Conservation (phyloP, 345 rosid genomes). For the Pistacia atlantica region DNA sequence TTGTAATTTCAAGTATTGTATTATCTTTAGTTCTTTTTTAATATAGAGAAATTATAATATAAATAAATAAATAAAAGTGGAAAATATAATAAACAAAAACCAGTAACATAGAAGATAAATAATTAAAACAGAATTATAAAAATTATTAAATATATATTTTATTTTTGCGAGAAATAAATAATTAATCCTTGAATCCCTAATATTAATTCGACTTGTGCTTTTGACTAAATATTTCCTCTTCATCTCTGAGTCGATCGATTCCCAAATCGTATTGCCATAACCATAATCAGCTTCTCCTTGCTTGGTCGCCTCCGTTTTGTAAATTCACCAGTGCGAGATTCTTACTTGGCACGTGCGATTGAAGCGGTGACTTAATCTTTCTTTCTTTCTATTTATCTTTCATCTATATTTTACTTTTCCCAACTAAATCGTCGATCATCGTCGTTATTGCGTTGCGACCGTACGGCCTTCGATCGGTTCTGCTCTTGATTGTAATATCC, state of each 20-base stretch:
- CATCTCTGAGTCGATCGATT: background rate
- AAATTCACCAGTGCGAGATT: slow-evolving; percentile 4
- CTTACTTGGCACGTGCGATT: slow-evolving; percentile 16
- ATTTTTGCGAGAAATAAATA: background rate
- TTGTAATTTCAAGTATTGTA: too few relatives aligned
- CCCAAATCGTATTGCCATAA: background rate
- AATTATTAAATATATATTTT: background rate
- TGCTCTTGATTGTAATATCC: slow-evolving; percentile 1
- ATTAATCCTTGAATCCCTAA: slow-evolving; percentile 1
- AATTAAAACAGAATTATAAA: background rate
- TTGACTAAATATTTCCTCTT: slow-evolving; percentile 8
- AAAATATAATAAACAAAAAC: too few relatives aligned
- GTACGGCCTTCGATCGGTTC: slow-evolving; percentile 4
- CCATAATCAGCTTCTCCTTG: background rate
- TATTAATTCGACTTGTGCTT: slow-evolving; percentile 1
- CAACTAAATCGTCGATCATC: slow-evolving; percentile 18
- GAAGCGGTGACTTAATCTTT: slow-evolving; percentile 17
- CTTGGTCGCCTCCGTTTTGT: background rate
- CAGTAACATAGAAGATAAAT: background rate
- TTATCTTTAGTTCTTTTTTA: too few relatives aligned
- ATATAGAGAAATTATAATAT: too few relatives aligned
- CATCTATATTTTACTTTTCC: slow-evolving; percentile 5
- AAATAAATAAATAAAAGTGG: too few relatives aligned
- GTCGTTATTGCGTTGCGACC: background rate
- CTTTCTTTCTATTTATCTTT: background rate